A percentile compares a stretch with the other conserved stretches of the same genome.
Evolutionary conservation across 1,284 basidiomycete species (phyloP).

Genomic region (Tylopilus sp.): DNA sequence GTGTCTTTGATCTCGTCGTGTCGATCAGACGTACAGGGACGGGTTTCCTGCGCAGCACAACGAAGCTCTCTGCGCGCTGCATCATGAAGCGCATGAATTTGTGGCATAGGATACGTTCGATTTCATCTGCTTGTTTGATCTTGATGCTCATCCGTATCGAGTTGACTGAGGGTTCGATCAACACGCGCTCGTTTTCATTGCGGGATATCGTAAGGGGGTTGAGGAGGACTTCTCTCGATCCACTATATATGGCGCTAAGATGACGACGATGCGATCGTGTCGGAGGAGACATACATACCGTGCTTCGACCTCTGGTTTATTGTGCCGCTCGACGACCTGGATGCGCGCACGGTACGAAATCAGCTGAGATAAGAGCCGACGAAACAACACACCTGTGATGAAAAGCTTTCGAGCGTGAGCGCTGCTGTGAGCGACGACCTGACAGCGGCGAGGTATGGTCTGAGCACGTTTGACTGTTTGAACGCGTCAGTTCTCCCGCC

Average conservation of each 20-base stretch:
- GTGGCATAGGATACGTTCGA: conserved; percentile 95
- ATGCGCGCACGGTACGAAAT: conserved; percentile 29
- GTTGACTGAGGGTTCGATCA: conserved; percentile 97
- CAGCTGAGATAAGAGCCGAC: conserved; percentile 1
- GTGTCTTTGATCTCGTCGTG: conserved; percentile 1
- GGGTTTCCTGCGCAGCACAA: conserved; percentile 93
- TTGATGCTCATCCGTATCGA: conserved; percentile 94
- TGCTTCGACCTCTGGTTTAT: conserved; percentile 92
- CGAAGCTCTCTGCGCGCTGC: conserved; percentile 96
- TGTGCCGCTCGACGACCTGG: conserved; percentile 93
- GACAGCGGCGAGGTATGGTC: conserved; percentile 96
- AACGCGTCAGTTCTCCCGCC: conserved; percentile 13
- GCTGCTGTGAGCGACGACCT: conserved; percentile 96
- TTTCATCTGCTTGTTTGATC: conserved; percentile 99
- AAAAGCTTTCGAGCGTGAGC: conserved; percentile 95
- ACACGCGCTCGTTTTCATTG: conserved; percentile 94
- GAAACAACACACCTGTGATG: conserved; percentile 71
- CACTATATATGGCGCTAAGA: conserved; percentile 43
- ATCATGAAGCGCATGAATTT: conserved; percentile 99
- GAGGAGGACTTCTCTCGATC: conserved; percentile 91
- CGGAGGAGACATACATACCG: conserved; percentile 45
- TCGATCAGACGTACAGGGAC: conserved; percentile 61
- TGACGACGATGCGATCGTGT: neutral
- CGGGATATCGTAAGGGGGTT: conserved; percentile 92
- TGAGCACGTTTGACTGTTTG: conserved; percentile 70